Percentiles rank a stretch among this genome's conserved stretches.
Evolutionary conservation across 768 basidiomycete species (phyloP).

Genomic region (Dioszegia crocea): DNA sequence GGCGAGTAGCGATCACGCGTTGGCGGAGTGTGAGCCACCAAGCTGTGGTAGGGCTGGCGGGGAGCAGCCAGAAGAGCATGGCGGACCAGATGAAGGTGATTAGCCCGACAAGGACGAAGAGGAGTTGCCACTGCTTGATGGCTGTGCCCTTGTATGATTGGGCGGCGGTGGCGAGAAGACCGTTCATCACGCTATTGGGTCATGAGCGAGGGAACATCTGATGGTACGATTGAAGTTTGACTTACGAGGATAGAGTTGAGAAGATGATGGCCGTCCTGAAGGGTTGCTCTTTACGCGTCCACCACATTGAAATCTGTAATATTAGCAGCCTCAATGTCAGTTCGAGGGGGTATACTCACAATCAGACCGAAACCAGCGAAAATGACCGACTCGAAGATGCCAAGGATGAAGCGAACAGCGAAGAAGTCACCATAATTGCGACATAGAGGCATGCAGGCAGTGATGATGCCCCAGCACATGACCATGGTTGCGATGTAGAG

Average conservation of each 20-base stretch:
- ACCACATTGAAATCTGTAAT: constrained; percentile 27
- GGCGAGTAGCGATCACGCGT: constrained; percentile 24
- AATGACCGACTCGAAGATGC: constrained; percentile 30
- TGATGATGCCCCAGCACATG: constrained; percentile 15
- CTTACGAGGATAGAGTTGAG: constrained; percentile 31
- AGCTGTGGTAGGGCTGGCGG: constrained; percentile 26
- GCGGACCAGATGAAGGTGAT: constrained; percentile 29
- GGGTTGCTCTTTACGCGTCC: constrained; percentile 29
- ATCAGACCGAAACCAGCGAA: constrained; percentile 54
- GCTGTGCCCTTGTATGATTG: constrained; percentile 1
- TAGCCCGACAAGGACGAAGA: constrained; percentile 32
- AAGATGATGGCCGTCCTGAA: constrained; percentile 33
- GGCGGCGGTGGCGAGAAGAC: constrained; percentile 23
- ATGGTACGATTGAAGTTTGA: neutral
- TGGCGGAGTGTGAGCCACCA: constrained; percentile 38
- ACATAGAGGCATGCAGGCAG: constrained; percentile 15
- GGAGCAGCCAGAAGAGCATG: constrained; percentile 25
- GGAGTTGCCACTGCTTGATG: constrained; percentile 26
- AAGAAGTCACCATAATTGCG: constrained; percentile 20
- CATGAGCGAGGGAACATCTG: neutral
- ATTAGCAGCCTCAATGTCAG: neutral
- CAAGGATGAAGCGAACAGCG: constrained; percentile 29
- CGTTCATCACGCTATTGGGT: constrained; percentile 25
- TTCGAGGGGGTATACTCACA: constrained; percentile 1
- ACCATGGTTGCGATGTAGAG: constrained; percentile 4